phyloP scores from a whole-genome alignment of 1,284 basidiomycete species.

The Rhodotorula sp. region DNA sequence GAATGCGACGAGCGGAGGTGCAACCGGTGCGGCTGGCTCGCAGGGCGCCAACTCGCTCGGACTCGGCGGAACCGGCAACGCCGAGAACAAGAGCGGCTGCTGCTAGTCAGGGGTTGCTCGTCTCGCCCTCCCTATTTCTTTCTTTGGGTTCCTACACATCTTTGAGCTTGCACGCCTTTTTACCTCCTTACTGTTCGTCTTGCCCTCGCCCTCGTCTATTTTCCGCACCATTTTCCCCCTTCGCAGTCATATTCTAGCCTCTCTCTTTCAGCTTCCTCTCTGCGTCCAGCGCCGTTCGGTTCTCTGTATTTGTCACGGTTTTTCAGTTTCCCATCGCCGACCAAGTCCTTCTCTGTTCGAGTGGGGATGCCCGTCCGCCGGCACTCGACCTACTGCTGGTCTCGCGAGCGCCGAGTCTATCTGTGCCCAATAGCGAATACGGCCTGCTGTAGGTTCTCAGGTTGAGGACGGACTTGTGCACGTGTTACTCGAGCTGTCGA shows the following conservation, averaged over 20 bases:
- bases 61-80: slow-evolving; percentile 13
- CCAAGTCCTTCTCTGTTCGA: neutral
- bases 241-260: neutral
- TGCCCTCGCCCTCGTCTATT: neutral
- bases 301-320: neutral
- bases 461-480: too few species aligned
- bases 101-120: slow-evolving; percentile 17
- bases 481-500: too few species aligned
- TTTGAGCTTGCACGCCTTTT: neutral
- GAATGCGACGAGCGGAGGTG: slow-evolving; percentile 15
- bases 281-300: neutral
- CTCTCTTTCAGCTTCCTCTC: neutral
- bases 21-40: slow-evolving; percentile 24
- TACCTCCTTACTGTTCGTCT: neutral
- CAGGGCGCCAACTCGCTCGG: slow-evolving; percentile 14
- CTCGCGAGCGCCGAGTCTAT: too few species aligned
- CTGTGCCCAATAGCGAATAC: too few species aligned
- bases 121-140: neutral
- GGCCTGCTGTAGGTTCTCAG: too few species aligned
- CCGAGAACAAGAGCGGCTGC: slow-evolving; percentile 36
- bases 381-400: too few species aligned
- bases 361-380: too few species aligned
- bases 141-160: neutral
- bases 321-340: neutral
- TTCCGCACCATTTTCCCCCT: neutral